These are phyloP conservation scores for Entelexis paramagnoliae DNA, from an alignment of 1,139 yeast species.

Conservation along the genomic window DNA sequence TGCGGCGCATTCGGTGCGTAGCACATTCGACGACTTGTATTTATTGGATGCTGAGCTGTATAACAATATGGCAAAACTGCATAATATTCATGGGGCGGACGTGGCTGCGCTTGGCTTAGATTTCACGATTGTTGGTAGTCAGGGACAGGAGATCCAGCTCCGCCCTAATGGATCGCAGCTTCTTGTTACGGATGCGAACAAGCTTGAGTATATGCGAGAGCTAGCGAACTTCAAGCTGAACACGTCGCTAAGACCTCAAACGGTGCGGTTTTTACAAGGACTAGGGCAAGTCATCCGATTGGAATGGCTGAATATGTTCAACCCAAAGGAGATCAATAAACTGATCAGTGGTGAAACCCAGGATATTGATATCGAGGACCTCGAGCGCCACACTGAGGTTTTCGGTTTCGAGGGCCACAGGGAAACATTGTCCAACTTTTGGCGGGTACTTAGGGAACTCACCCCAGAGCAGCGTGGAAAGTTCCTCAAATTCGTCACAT, in stretches of 20 bases:
- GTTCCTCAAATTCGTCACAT: conserved; percentile 76
- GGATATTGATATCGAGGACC: conserved; percentile 60
- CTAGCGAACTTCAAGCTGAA: conserved; percentile 73
- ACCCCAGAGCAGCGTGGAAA: conserved; percentile 47
- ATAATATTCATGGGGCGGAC: conserved; percentile 41
- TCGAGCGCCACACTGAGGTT: conserved; percentile 51
- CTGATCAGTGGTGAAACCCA: conserved; percentile 72
- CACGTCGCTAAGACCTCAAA: conserved; percentile 47
- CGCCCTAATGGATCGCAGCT: conserved; percentile 48
- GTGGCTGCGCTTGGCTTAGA: conserved; percentile 56
- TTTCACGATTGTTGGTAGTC: conserved; percentile 49
- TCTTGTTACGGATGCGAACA: conserved; percentile 51
- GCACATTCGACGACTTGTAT: conserved; percentile 68
- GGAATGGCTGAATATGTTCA: conserved; percentile 75
- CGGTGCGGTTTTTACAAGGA: conserved; percentile 60
- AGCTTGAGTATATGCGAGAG: conserved; percentile 64
- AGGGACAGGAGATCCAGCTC: conserved; percentile 42
- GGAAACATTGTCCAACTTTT: conserved; percentile 45
- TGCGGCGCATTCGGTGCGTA: conserved; percentile 35
- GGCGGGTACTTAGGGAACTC: conserved; percentile 68
- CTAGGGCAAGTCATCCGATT: conserved; percentile 56
- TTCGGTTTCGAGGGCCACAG: conserved; percentile 58
- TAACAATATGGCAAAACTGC: conserved; percentile 51
- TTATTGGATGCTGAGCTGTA: conserved; percentile 63
- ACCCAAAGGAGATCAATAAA: conserved; percentile 70